Conservation (phyloP, 116 monocot genomes). For the Iris pallida region DNA sequence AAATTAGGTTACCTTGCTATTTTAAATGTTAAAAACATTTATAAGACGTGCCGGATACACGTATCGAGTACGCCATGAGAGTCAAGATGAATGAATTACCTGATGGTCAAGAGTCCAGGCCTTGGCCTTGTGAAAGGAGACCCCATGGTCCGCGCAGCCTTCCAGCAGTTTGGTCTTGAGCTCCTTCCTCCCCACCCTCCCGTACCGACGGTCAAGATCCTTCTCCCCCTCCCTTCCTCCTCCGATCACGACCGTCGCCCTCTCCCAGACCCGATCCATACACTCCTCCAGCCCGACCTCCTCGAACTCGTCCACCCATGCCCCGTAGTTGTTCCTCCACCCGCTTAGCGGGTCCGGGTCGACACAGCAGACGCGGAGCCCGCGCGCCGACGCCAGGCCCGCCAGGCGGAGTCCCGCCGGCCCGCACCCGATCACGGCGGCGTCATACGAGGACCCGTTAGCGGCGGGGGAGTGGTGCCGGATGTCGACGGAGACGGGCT, state of each 20-base stretch:
- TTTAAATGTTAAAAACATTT: no score
- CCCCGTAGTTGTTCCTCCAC: constrained; percentile 47
- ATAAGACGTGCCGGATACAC: no score
- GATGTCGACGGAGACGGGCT: constrained; percentile 15
- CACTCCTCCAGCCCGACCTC: constrained; percentile 33
- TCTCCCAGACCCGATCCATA: constrained; percentile 57
- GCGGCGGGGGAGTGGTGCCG: constrained; percentile 16
- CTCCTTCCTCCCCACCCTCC: constrained; percentile 34
- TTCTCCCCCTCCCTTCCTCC: constrained; percentile 15
- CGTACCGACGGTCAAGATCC: constrained; percentile 52
- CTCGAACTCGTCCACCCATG: constrained; percentile 45
- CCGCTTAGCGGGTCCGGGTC: constrained; percentile 32
- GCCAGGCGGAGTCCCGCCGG: constrained; percentile 37
- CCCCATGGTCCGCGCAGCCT: constrained; percentile 45
- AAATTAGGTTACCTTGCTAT: no score
- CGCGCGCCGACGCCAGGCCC: constrained; percentile 26
- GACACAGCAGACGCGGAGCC: constrained; percentile 32
- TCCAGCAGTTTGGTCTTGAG: constrained; percentile 58
- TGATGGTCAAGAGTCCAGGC: constrained; percentile 41
- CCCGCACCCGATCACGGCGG: constrained; percentile 37
- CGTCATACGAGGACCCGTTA: constrained; percentile 20
- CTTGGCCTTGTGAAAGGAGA: constrained; percentile 55
- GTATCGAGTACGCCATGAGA: no score
- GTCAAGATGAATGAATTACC: no score
- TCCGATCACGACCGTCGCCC: constrained; percentile 34